Base-by-base conservation (phyloP, 495 filamentous ascomycete genomes). In the Entonaema liquescens region DNA sequence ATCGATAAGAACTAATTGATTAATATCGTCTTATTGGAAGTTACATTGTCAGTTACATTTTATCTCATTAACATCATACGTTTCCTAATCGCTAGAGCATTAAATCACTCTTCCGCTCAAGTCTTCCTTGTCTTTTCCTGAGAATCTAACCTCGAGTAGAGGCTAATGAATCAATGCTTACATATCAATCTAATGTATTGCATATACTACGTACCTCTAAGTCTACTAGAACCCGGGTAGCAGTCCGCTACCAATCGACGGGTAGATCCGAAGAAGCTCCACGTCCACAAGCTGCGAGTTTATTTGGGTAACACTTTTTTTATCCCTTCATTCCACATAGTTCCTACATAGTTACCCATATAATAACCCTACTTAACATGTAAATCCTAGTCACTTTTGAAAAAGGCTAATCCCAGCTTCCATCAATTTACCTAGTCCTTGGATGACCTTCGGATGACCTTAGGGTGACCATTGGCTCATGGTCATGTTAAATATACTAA, bases 401-500 rank as follows among this genome's bases (percentile, higher is more conserved):
- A 47, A 47, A 47, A 47, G 42, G 9, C 19, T 47, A 12, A 47
- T 47, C 21, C 42, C 2, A 13, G 19, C 19, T 49, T 47, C n/a
- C 17, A n/a, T 65, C 29, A 57, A 15, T 17, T 13, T 23, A 49
- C 58, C 50, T 28, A 49, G 38, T 28, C 21, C 25, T 33, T 13
- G 25, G 15, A 53, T 9, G 1, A 5, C 31, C 31, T 7, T 7
- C 29, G n/a, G n/a, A n/a, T 7, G 3, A 31, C 29, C 5, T 33
- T 33, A 33, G 5, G 1, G 11, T 53, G 5, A 29, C 12, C 13
- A 26, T 47, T 28, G 53, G 29, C 36, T 54, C n/a, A n/a, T 68
- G 67, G 73, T 70, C 73, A 76, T 77, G 75, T 76, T 63, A 72
- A 77, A 55, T 66, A 75, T 33, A 33, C 31, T 33, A 33, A 5